phyloP scores from a whole-genome alignment of 352 stramenopile genomes.

The Pythium pectinolyticum region DNA sequence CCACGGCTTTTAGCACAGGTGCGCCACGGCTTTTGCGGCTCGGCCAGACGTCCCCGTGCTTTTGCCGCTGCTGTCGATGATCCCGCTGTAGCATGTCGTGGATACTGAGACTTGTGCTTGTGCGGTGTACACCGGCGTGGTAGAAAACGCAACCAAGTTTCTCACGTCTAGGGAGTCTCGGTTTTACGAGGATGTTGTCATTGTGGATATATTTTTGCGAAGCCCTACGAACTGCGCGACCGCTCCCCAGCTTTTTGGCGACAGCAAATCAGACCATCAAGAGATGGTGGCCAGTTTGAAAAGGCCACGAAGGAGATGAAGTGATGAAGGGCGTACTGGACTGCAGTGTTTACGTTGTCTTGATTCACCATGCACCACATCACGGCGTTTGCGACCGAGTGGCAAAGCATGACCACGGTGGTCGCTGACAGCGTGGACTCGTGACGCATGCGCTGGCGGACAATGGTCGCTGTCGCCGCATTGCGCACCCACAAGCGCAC shows the following conservation, averaged over 20 bases:
- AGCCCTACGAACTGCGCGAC: conserved; percentile 34
- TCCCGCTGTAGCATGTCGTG: conserved; percentile 60
- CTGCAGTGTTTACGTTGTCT: conserved; percentile 39
- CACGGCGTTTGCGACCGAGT: conserved; percentile 37
- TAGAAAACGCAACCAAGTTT: conserved; percentile 77
- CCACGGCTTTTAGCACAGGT: conserved; percentile 73
- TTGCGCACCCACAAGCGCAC: conserved; percentile 58
- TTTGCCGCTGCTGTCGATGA: conserved; percentile 68
- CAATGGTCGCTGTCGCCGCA: conserved; percentile 46
- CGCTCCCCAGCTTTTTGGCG: conserved; percentile 29
- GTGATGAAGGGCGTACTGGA: too few species aligned
- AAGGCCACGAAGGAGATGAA: conserved; percentile 53
- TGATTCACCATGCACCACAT: conserved; percentile 39
- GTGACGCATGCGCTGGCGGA: conserved; percentile 60
- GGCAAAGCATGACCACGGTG: conserved; percentile 54
- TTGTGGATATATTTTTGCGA: conserved; percentile 70
- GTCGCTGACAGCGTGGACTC: conserved; percentile 48
- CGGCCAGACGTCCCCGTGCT: conserved; percentile 62
- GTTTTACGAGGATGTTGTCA: conserved; percentile 52
- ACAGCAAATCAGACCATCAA: too few species aligned
- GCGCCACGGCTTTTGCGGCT: conserved; percentile 77
- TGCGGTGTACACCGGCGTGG: conserved; percentile 54
- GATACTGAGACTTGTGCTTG: conserved; percentile 43
- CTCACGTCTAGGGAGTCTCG: conserved; percentile 52
- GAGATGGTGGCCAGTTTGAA: conserved; percentile 71